A percentile compares a stretch with the other conserved stretches of the same genome.
Evolutionary conservation across 306 rosid species (phyloP).

Genomic region (Acacia crassicarpa): DNA sequence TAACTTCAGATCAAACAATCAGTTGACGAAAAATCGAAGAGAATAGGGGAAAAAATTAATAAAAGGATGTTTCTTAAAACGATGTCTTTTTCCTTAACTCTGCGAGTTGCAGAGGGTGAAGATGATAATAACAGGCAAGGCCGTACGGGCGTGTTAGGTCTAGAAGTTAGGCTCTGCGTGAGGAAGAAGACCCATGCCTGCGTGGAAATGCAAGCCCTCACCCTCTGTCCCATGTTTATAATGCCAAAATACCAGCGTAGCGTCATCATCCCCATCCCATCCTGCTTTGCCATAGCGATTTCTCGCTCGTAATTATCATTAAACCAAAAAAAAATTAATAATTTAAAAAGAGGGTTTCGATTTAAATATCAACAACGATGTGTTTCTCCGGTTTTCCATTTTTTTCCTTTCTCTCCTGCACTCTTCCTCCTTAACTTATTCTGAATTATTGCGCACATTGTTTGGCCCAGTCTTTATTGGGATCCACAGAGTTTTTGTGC

Average conservation of each 20-base stretch:
- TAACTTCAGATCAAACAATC: conserved; percentile 29
- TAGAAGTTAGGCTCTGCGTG: conserved; percentile 16
- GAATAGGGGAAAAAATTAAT: neutral
- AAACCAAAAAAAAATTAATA: neutral
- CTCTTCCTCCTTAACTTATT: neutral
- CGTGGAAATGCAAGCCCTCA: neutral
- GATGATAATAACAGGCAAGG: neutral
- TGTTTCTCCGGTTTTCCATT: neutral
- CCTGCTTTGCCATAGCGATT: conserved; percentile 20
- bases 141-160: conserved; percentile 17
- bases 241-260: conserved; percentile 44
- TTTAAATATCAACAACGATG: neutral
- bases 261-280: conserved; percentile 39
- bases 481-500: neutral
- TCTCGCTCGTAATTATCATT: conserved; percentile 25
- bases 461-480: neutral
- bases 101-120: neutral
- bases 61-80: neutral
- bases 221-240: conserved; percentile 44
- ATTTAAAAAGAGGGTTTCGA: neutral
- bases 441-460: neutral
- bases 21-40: neutral
- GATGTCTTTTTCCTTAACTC: neutral
- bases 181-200: conserved; percentile 11
- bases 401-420: neutral